Evolutionary conservation across 2,329 filamentous ascomycete genomes (phyloP), one percentile per base, ranked within the genome.

Genomic region (Penicillium sp.): DNA sequence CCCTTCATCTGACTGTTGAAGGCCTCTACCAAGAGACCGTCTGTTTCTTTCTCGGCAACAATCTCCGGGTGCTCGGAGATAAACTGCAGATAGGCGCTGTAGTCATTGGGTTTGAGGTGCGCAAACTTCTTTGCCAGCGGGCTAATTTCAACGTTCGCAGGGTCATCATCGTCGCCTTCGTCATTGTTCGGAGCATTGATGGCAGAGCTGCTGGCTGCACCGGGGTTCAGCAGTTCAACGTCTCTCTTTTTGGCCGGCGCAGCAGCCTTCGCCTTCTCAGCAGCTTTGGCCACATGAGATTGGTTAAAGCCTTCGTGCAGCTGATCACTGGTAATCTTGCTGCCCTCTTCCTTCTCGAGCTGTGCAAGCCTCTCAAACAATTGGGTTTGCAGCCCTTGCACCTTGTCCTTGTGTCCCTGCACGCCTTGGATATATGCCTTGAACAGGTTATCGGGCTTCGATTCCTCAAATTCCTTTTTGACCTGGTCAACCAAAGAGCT

Each of bases 401-500:
- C 87, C 72, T 95, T 92, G 41, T 76, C 75, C 65, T 87, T 79
- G 67, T 98, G 92, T 31, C 78, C 80, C 55, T 82, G 80, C 13
- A 97, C 81, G 62, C 93, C 92, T 42, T 81, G 79, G 25, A 95
- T 77, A 75, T 95, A 96, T 45, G 81, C 85, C 42, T 81, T 77
- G 66, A 88, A 90, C 44, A 88, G 76, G 59, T 85, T 81, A 18
- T 81, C 78, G 53, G 86, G 83, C 70, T 87, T 87, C 18, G 69
- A 66, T 66, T 90, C 87, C 48, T 91, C 88, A 31, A 95, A 78
- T 44, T 87, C 82, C 58, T 88, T 83, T 71, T 95, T 96, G 37
- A 97, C 90, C 71, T 95, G 88, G 64, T 98, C 93, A 18, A 97
- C 81, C 62, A 98, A 72, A n/a, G 86, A 83, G n/a, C 88, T 88